Base-by-base conservation (phyloP, 305 asterid genomes). In the Stenogyne calaminthoides region DNA sequence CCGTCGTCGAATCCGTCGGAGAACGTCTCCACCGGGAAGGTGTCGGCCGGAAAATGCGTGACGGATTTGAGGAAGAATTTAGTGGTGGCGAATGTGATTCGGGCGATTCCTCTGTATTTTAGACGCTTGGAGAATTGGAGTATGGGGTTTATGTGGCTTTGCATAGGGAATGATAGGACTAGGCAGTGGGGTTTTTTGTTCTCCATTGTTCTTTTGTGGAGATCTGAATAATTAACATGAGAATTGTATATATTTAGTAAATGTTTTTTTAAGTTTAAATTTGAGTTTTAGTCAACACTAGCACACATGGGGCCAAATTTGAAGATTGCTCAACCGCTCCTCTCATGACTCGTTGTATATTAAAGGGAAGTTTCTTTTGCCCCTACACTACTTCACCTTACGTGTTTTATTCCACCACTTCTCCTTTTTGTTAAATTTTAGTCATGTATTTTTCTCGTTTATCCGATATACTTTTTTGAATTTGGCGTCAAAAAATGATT, bases 111-210 rank as follows among this genome's bases (percentile, higher is more conserved):
- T 16, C 47, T 64, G 71, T 25, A 16, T 6, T 32, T 47, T 20
- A 82, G 49, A 5, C 86, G 82, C 52, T 82, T 82, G 73, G 80
- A 70, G 74, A 82, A 80, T 59, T 82, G 86, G 54, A 80, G 80
- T 67, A 82, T 67, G 3, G 84, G 86, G 69, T 80, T 82, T 36
- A 80, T 61, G 78, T 82, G 86, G 58, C 86, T 83, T 67, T 79
- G 86, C 61, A 72, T 55, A 8, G 82, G 80, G 37, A 58, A 79
- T 1, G 84, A 29, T 0, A 80, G 52, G 19, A 80, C 56, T 22
- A 82, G 37, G 19, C 83, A 80, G 39, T 80, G 82, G 40, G 71
- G 66, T 49, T 19, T 36, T 1, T 73, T 63, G 9, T 34, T 71
- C 64, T 75, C 77, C 80, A 75, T 75, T 49, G 18, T 14, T 5